Evolutionary conservation across 768 basidiomycete species (phyloP).

Genomic region (Podaxis pistillaris): DNA sequence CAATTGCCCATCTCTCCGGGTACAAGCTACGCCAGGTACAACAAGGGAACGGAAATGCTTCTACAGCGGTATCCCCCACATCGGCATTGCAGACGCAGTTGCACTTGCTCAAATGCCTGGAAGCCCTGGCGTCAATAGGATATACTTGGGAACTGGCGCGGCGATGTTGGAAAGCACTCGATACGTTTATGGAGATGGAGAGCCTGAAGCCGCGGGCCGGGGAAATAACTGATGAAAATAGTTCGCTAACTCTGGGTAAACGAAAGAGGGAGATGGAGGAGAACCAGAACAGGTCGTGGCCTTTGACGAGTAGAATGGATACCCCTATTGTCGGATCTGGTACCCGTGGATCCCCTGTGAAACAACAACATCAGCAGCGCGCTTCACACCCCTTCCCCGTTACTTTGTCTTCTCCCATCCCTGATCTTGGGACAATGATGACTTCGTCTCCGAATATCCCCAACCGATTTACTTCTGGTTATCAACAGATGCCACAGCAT

Average conservation of each 20-base stretch:
- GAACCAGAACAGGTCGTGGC: constrained; percentile 5
- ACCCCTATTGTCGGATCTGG: not conserved
- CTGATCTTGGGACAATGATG: not conserved
- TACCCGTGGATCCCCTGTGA: not conserved
- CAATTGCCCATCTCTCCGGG: constrained; percentile 20
- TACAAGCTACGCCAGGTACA: constrained; percentile 18
- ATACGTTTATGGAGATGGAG: constrained; percentile 26
- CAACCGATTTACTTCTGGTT: not conserved
- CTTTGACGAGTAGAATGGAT: constrained; percentile 1
- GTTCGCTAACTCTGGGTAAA: constrained; percentile 7
- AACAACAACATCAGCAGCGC: not conserved
- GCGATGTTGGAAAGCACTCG: constrained; percentile 24
- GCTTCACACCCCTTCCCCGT: not conserved
- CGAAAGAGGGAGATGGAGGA: constrained; percentile 12
- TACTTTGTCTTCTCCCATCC: not conserved
- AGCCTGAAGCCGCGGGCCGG: constrained; percentile 16
- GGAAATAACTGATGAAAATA: constrained; percentile 1
- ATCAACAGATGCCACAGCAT: not conserved
- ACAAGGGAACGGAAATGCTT: not conserved
- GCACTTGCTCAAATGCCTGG: constrained; percentile 27
- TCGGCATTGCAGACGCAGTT: constrained; percentile 26
- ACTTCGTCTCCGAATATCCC: not conserved
- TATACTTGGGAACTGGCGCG: constrained; percentile 27
- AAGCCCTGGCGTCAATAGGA: constrained; percentile 27
- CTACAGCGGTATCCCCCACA: constrained; percentile 15